These are phyloP conservation scores for Claviceps quebecensis DNA, from an alignment of 2,329 filamentous ascomycete species.

Conservation along the genomic window DNA sequence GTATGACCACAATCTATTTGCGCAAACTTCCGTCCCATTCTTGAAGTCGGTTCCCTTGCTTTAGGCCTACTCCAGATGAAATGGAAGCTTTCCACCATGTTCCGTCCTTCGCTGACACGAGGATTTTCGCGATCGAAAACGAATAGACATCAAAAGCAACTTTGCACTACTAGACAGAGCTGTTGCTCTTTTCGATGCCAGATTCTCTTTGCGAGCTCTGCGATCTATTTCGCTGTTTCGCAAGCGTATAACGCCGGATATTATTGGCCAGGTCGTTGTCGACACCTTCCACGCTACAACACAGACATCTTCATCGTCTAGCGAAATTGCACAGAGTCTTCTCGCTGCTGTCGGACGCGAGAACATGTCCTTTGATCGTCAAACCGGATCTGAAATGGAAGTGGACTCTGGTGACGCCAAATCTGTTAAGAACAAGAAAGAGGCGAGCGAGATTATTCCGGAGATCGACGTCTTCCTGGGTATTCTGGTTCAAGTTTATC, in stretches of 20 bases:
- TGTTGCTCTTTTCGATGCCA: constrained; percentile 81
- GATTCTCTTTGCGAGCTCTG: constrained; percentile 87
- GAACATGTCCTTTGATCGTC: constrained; percentile 46
- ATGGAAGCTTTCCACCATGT: background rate
- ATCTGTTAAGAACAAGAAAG: constrained; percentile 44
- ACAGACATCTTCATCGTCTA: constrained; percentile 29
- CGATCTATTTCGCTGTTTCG: constrained; percentile 92
- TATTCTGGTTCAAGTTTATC: constrained; percentile 73
- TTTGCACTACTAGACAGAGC: constrained; percentile 85
- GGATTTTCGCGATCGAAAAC: constrained; percentile 6
- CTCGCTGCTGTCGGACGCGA: constrained; percentile 56
- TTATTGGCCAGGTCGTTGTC: constrained; percentile 66
- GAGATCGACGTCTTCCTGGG: constrained; percentile 83
- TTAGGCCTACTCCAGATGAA: background rate
- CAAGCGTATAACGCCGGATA: constrained; percentile 73
- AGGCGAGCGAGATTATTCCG: constrained; percentile 58
- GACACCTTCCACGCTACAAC: constrained; percentile 58
- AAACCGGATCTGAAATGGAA: constrained; percentile 54
- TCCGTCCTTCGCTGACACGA: constrained; percentile 1
- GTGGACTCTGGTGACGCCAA: constrained; percentile 48
- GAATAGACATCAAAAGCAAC: constrained; percentile 82
- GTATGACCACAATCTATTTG: constrained; percentile 25
- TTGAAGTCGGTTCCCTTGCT: background rate
- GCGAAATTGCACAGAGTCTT: constrained; percentile 53
- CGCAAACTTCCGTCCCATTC: too few species aligned